Percentiles rank a stretch among this genome's conserved stretches.
Evolutionary conservation across 495 filamentous ascomycete genomes (phyloP).

Genomic region (Penicillium waksmanii): DNA sequence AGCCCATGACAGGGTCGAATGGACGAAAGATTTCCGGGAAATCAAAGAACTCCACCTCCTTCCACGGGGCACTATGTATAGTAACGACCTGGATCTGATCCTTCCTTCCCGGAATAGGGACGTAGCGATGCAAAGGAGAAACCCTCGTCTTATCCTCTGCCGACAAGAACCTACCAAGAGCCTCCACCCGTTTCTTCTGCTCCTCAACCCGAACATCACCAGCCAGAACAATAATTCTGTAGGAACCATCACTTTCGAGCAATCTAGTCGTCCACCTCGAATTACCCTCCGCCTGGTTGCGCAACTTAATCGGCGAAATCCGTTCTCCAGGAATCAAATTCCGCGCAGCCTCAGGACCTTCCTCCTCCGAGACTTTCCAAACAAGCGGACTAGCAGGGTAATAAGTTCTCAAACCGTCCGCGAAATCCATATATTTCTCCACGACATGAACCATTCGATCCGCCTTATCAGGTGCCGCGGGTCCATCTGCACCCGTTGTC

Average conservation of each 20-base stretch:
- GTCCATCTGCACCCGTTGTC: not conserved
- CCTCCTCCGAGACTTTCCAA: slow-evolving; percentile 23
- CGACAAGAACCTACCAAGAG: slow-evolving; percentile 48
- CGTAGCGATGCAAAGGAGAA: slow-evolving; percentile 40
- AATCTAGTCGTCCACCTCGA: slow-evolving; percentile 51
- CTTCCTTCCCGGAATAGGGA: slow-evolving; percentile 38
- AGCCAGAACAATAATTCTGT: slow-evolving; percentile 64
- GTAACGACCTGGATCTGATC: slow-evolving; percentile 58
- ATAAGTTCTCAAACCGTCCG: slow-evolving; percentile 41
- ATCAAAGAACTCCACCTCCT: slow-evolving; percentile 56
- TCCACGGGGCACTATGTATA: slow-evolving; percentile 57
- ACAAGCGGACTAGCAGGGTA: slow-evolving; percentile 40
- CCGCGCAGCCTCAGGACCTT: slow-evolving; percentile 24
- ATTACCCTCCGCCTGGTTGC: slow-evolving; percentile 57
- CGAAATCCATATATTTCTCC: slow-evolving; percentile 34
- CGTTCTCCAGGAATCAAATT: slow-evolving; percentile 53
- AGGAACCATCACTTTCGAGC: slow-evolving; percentile 57
- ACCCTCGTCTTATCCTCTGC: not conserved
- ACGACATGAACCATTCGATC: slow-evolving; percentile 34
- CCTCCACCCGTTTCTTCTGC: slow-evolving; percentile 49
- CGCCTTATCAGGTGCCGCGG: slow-evolving; percentile 12
- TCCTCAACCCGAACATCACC: slow-evolving; percentile 53
- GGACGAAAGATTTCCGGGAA: slow-evolving; percentile 61
- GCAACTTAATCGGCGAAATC: slow-evolving; percentile 55
- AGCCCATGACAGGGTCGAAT: slow-evolving; percentile 54